Conservation (phyloP, 1,139 yeast genomes). For the Saccharomyces uvarum region DNA sequence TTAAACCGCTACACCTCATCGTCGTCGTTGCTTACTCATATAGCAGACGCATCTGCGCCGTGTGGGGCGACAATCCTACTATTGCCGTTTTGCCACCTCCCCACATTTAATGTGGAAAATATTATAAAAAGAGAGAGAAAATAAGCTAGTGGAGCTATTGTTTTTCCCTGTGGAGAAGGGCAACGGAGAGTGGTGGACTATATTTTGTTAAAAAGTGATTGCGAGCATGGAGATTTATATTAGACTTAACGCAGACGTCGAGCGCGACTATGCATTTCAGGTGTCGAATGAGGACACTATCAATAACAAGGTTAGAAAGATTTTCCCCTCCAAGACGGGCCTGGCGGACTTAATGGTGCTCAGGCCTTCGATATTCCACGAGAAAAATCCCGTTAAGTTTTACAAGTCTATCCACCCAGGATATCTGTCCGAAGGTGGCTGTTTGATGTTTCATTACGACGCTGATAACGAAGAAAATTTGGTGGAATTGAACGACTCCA, state of each 20-base stretch:
- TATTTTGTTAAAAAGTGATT: background rate
- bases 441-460: constrained; percentile 56
- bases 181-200: background rate
- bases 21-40: background rate
- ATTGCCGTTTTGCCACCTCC: background rate
- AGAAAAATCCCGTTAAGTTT: constrained; percentile 57
- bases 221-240: constrained; percentile 57
- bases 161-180: background rate
- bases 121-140: background rate
- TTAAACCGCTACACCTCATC: background rate
- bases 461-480: constrained; percentile 44
- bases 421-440: constrained; percentile 74
- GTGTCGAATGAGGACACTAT: constrained; percentile 53
- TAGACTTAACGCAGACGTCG: constrained; percentile 76
- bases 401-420: constrained; percentile 74
- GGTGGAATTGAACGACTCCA: constrained; percentile 40
- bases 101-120: constrained; percentile 1
- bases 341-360: constrained; percentile 53
- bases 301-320: constrained; percentile 44
- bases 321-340: constrained; percentile 42
- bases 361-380: constrained; percentile 71
- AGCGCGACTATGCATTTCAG: constrained; percentile 85
- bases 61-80: background rate
- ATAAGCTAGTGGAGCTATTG: background rate
- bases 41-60: background rate